Conservation (phyloP, 306 rosid species). For the Purshia tridentata region DNA sequence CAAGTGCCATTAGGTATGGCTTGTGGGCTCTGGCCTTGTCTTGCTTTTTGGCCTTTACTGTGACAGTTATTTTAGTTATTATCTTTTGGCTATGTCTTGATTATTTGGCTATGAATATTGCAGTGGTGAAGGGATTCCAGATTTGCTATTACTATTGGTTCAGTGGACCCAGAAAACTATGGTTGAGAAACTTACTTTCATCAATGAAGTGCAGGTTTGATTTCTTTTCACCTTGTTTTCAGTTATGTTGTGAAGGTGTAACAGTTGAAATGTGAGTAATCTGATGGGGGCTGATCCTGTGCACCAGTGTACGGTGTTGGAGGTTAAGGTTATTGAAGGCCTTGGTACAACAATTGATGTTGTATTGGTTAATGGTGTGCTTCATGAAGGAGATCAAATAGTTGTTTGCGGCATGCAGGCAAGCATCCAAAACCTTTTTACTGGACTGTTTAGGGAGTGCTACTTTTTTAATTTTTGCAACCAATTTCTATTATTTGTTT, state of each 20-base stretch:
- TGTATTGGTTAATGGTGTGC: slow-evolving; percentile 90
- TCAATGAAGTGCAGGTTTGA: slow-evolving; percentile 84
- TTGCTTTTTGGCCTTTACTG: background rate
- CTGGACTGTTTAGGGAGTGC: background rate
- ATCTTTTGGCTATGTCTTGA: slow-evolving; percentile 19
- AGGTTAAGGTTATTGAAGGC: slow-evolving; percentile 96
- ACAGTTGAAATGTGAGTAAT: slow-evolving; percentile 26
- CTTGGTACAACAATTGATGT: slow-evolving; percentile 98
- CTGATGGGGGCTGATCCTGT: slow-evolving; percentile 36
- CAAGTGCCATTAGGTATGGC: slow-evolving; percentile 87
- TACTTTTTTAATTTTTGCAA: slow-evolving; percentile 12
- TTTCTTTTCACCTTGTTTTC: slow-evolving; percentile 19
- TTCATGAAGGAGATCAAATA: slow-evolving; percentile 97
- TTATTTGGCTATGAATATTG: slow-evolving; percentile 29
- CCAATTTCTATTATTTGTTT: background rate
- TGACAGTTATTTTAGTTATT: background rate
- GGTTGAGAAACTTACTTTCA: slow-evolving; percentile 83
- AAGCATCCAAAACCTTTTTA: slow-evolving; percentile 29
- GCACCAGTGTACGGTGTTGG: slow-evolving; percentile 90
- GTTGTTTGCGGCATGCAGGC: slow-evolving; percentile 98
- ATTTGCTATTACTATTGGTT: slow-evolving; percentile 71
- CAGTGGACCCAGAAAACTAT: slow-evolving; percentile 93
- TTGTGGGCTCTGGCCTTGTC: slow-evolving; percentile 2
- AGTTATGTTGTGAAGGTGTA: slow-evolving; percentile 29
- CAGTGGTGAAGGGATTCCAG: slow-evolving; percentile 98